These are phyloP conservation scores for Beta lomatogona DNA, from an alignment of 179 eudicot genomes.

Conservation along the genomic window DNA sequence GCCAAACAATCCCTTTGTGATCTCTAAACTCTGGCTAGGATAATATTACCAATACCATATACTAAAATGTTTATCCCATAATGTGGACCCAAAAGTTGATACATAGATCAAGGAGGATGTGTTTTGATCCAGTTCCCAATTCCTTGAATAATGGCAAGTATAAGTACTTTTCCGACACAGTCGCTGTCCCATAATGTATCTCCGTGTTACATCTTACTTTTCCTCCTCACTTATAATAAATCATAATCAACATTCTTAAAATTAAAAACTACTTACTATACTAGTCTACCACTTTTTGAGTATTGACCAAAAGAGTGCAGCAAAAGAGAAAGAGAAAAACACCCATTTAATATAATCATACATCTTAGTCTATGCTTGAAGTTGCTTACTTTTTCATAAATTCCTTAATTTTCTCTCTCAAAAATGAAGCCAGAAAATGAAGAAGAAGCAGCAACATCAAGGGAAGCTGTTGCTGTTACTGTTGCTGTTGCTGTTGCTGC, in stretches of 20 bases:
- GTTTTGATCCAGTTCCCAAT: conserved; percentile 3
- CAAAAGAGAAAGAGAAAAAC: not conserved
- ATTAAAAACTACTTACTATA: not conserved
- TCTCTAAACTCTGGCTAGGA: not conserved
- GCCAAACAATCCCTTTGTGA: too few species aligned
- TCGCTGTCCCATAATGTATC: conserved; percentile 4
- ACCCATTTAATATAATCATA: conserved; percentile 4
- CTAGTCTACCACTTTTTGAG: not conserved
- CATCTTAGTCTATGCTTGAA: not conserved
- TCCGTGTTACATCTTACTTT: not conserved
- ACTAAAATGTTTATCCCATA: not conserved
- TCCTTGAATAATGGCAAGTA: conserved; percentile 13
- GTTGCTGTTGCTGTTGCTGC: not conserved
- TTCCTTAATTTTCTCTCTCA: not conserved
- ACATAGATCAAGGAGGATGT: not conserved
- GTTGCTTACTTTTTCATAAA: not conserved
- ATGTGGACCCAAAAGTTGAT: not conserved
- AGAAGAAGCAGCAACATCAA: conserved; percentile 16
- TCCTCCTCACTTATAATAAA: not conserved
- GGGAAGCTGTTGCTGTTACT: not conserved
- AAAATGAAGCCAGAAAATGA: conserved; percentile 36
- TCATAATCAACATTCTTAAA: not conserved
- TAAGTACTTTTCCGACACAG: conserved; percentile 2
- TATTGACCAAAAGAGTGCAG: not conserved
- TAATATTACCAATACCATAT: not conserved